phyloP scores from a whole-genome alignment of 345 rosid genomes.

The Turnera subulata region DNA sequence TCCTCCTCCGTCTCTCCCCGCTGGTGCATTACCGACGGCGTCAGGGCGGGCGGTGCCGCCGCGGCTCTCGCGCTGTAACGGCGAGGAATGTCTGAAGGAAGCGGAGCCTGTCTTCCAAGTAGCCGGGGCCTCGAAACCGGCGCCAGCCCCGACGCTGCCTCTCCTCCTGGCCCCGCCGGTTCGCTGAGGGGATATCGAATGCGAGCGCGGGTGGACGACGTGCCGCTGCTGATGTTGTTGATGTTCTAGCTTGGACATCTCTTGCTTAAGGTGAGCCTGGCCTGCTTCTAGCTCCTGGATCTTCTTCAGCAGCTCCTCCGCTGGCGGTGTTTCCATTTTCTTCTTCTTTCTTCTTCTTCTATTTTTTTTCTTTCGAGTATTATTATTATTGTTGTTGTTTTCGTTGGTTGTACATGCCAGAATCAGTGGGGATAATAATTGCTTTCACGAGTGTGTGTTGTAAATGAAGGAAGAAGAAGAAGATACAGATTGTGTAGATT shows the following conservation, averaged over 20 bases:
- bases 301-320: conserved; percentile 77
- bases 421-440: background rate
- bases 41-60: conserved; percentile 1
- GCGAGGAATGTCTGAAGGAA: conserved; percentile 75
- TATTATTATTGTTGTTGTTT: background rate
- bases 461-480: background rate
- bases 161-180: conserved; percentile 34
- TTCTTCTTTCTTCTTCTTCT: background rate
- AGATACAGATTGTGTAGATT: background rate
- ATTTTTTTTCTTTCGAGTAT: background rate
- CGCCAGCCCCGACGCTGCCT: conserved; percentile 7
- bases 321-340: conserved; percentile 62
- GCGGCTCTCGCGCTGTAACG: conserved; percentile 75
- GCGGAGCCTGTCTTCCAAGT: conserved; percentile 57
- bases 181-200: conserved; percentile 80
- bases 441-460: background rate
- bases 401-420: background rate
- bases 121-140: conserved; percentile 18
- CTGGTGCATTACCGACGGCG: background rate
- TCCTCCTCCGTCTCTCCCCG: conserved; percentile 13
- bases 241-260: conserved; percentile 74
- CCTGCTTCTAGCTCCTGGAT: conserved; percentile 85
- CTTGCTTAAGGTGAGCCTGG: conserved; percentile 69
- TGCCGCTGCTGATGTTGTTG: conserved; percentile 22
- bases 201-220: conserved; percentile 55